Conservation (phyloP, 805 yeast genomes). For the Pichia gijzeniarum region DNA sequence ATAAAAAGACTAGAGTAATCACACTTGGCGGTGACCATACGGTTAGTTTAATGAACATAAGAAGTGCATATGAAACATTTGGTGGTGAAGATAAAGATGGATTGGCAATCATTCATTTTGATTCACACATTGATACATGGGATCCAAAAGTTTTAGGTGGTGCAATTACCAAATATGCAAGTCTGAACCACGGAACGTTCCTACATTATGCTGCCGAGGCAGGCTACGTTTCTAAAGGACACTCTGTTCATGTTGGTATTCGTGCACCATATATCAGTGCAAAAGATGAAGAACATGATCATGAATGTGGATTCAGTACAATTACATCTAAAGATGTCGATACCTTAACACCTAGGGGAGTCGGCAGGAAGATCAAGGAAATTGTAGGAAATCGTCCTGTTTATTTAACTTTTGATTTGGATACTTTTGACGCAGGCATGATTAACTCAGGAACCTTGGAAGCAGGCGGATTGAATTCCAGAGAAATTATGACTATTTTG, state of each 20-base stretch:
- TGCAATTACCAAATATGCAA: slow-evolving; percentile 50
- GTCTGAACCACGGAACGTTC: slow-evolving; percentile 59
- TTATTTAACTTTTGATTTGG: slow-evolving; percentile 45
- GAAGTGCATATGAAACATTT: slow-evolving; percentile 43
- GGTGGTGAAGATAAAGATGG: slow-evolving; percentile 39
- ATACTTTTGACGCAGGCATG: slow-evolving; percentile 66
- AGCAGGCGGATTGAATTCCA: slow-evolving; percentile 63
- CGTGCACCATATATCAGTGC: slow-evolving; percentile 50
- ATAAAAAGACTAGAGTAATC: slow-evolving; percentile 32
- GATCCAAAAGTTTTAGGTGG: slow-evolving; percentile 60
- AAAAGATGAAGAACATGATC: slow-evolving; percentile 38
- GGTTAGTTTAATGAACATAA: slow-evolving; percentile 43
- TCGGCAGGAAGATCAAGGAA: slow-evolving; percentile 32
- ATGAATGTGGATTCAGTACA: slow-evolving; percentile 41
- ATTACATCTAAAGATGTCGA: slow-evolving; percentile 45
- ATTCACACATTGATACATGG: slow-evolving; percentile 69
- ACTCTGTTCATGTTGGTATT: slow-evolving; percentile 55
- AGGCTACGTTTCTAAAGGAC: slow-evolving; percentile 46
- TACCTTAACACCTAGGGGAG: slow-evolving; percentile 30
- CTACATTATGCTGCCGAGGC: slow-evolving; percentile 64
- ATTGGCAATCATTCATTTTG: slow-evolving; percentile 56
- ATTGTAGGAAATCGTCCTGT: slow-evolving; percentile 36
- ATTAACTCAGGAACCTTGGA: slow-evolving; percentile 82
- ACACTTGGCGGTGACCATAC: slow-evolving; percentile 63
- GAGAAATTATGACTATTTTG: slow-evolving; percentile 55